Evolutionary conservation across 805 yeast genomes (phyloP), one percentile per base, ranked within the genome.

Genomic region (Nakazawaea populi): DNA sequence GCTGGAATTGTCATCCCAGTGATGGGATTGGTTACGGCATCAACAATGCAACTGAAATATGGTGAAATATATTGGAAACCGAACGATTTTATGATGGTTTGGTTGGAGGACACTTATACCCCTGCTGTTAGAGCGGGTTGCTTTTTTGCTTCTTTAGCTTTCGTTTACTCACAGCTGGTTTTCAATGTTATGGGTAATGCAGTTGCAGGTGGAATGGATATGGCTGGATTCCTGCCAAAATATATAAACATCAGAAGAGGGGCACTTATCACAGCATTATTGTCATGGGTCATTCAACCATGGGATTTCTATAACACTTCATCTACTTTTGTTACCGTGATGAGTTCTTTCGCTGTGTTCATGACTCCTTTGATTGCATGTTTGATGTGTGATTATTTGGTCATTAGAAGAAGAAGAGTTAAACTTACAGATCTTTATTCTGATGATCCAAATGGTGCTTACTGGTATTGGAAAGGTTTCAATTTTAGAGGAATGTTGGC

Each of bases 121-220:
- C 56, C 72, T 29, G 60, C 60, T 42, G 62, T 66, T 31, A 60
- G 77, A 51, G 73, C 73, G 24, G 76, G 71, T 8, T 62, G 69
- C n/a, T 72, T 72, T 60, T 71, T 72, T 55, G 59, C 65, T 14
- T 73, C 72, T 1, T 42, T 69, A 1, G 56, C 68, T 5, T 71
- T 71, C 53, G 49, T 67, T 24, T 57, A 60, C 6, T 69, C 72
- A 18, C 74, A 71, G 52, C 42, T 70, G 7, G 60, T 68, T 11
- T 55, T 69, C 52, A 71, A 72, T 52, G 54, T 67, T 32, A 54
- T 69, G 39, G 72, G 65, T 40, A 69, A 69, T 54, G 68, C 65
- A 7, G 56, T 65, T 54, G 60, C 70, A 7, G 73, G 74, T 39
- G 76, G 76, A 44, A 71, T 71, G 73, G 74, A 70, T 60, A 56